Evolutionary conservation across 371 early-diverging fungal genomes (phyloP), one percentile per base, ranked within the genome.

Genomic region (Saksenaea vasiformis): DNA sequence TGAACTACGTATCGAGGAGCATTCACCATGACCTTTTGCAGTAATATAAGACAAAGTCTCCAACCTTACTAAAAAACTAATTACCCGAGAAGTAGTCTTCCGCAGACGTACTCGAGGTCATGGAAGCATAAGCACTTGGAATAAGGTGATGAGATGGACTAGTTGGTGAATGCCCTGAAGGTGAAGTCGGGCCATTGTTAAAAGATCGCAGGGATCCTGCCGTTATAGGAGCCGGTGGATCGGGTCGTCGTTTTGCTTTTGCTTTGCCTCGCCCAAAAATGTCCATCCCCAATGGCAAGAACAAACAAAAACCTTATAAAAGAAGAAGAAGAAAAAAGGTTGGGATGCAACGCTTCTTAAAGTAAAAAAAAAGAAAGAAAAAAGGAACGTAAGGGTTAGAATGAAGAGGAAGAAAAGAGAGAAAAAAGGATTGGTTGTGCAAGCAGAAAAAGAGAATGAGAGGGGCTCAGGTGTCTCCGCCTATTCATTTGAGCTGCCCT

Each of bases 1-100:
- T 43, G 58, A n/a, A 35, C 65, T 71, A 27, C 35, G 24, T 37
- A 55, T 27, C 22, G 19, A 34, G 26, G 51, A 47, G 51, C 51
- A 17, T 47, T 47, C 51, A 9, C 51, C 51, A 47, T 47, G 22
- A 19, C 51, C 51, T 47, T 22, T 17, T 22, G 22, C 8, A 19
- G 11, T 22, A 47, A 22, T 22, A 7, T 47, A 0, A 47, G 24
- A 22, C 22, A 22, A 22, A 22, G 22, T 17, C 4, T 31, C 31
- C 31, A 22, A 22, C 17, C 8, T 22, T n/a, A 10, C n/a, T 10
- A 22, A 47, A 22, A 47, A 47, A 8, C 17, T 47, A 47, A 22
- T 47, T 47, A 47, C 51, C 51, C 17, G 51, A 47, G 51, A 47
- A 47, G 22, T 47, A 22, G 22, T 47, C 51, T 22, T 47, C 51